Evolutionary conservation across 2,329 filamentous ascomycete genomes (phyloP).

Genomic region (Coniochaeta prunicola): DNA sequence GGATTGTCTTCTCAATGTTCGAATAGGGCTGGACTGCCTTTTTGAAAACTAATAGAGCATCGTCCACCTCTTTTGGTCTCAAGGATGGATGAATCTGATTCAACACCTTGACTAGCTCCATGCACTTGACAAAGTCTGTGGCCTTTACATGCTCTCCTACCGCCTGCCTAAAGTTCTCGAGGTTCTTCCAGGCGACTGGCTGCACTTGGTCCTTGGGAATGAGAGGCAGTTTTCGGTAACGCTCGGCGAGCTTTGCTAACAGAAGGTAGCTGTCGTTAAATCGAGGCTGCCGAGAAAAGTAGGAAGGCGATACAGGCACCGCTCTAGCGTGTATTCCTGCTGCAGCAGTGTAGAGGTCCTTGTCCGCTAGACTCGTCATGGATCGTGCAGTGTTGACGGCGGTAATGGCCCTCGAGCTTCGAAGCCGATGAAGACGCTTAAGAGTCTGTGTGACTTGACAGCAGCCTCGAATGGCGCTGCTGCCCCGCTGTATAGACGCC

Average conservation of each 20-base stretch:
- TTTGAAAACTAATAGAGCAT: slow-evolving; percentile 62
- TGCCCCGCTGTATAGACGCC: slow-evolving; percentile 14
- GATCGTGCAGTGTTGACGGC: slow-evolving; percentile 6
- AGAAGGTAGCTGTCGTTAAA: slow-evolving; percentile 81
- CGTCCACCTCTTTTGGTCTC: slow-evolving; percentile 61
- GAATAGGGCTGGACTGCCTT: slow-evolving; percentile 66
- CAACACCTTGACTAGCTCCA: slow-evolving; percentile 69
- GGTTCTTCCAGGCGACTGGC: slow-evolving; percentile 71
- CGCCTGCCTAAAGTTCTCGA: slow-evolving; percentile 65
- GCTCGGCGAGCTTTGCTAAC: slow-evolving; percentile 64
- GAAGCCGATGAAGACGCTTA: slow-evolving; percentile 14
- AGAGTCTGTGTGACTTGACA: slow-evolving; percentile 8
- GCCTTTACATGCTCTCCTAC: slow-evolving; percentile 67
- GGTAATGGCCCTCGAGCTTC: slow-evolving; percentile 9
- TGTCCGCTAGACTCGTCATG: slow-evolving; percentile 2
- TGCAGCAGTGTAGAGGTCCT: background rate
- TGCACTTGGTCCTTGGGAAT: slow-evolving; percentile 59
- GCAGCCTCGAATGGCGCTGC: slow-evolving; percentile 13
- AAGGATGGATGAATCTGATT: slow-evolving; percentile 79
- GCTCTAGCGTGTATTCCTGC: slow-evolving; percentile 53
- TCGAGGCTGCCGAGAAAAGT: slow-evolving; percentile 78
- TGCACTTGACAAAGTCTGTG: slow-evolving; percentile 70
- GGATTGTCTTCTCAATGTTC: slow-evolving; percentile 53
- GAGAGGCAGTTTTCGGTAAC: slow-evolving; percentile 66
- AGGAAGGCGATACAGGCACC: slow-evolving; percentile 81